Conservation (phyloP, 2,329 filamentous ascomycete species). For the Juglanconis juglandina region DNA sequence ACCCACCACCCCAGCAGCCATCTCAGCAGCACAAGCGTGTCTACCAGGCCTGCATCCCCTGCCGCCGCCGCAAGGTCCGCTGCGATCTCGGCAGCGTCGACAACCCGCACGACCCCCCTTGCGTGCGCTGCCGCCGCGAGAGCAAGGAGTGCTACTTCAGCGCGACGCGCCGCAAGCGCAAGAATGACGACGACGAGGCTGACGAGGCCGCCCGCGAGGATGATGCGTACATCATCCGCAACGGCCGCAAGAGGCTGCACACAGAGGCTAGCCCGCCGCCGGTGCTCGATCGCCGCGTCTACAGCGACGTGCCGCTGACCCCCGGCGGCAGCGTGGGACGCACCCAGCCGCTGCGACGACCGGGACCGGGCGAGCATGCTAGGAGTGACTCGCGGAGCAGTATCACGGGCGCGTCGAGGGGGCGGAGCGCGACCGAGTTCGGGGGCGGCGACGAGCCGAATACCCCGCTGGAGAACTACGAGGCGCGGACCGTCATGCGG, state of each 20-base stretch:
- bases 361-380: constrained; percentile 36
- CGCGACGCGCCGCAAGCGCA: constrained; percentile 87
- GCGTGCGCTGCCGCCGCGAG: constrained; percentile 88
- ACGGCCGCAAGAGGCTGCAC: constrained; percentile 67
- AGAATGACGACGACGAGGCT: constrained; percentile 59
- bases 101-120: constrained; percentile 89
- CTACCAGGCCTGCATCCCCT: constrained; percentile 62
- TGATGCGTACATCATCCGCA: constrained; percentile 68
- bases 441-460: constrained; percentile 51
- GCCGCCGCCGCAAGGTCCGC: constrained; percentile 58
- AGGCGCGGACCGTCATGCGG: constrained; percentile 63
- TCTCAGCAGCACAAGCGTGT: constrained; percentile 54
- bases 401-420: constrained; percentile 24
- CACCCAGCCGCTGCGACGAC: constrained; percentile 63
- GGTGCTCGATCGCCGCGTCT: constrained; percentile 42
- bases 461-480: constrained; percentile 60
- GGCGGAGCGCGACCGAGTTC: constrained; percentile 30
- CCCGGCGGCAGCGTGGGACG: constrained; percentile 64
- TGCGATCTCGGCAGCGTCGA: constrained; percentile 74
- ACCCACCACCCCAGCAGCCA: constrained; percentile 44
- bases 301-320: constrained; percentile 58
- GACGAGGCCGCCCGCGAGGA: constrained; percentile 38
- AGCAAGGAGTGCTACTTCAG: constrained; percentile 98
- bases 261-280: constrained; percentile 39
- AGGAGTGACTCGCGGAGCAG: constrained; percentile 32